Conservation (phyloP, 495 filamentous ascomycete genomes). For the Trichoderma virens region DNA sequence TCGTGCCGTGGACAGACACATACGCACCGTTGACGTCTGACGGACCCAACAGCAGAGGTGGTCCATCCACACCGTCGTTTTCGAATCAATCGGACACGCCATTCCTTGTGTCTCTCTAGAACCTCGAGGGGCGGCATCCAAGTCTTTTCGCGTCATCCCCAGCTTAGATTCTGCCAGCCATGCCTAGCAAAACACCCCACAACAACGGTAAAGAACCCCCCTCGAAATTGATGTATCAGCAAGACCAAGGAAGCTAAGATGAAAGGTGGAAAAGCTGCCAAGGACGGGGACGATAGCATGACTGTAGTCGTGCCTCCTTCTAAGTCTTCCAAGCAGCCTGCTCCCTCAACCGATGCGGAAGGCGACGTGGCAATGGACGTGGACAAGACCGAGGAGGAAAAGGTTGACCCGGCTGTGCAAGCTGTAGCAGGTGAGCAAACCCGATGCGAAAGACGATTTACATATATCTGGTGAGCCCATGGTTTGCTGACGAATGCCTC, state of each 20-base stretch:
- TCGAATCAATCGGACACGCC: background rate
- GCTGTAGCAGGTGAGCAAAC: constrained; percentile 39
- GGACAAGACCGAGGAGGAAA: constrained; percentile 52
- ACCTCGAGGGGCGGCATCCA: background rate
- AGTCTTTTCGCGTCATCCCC: constrained; percentile 15
- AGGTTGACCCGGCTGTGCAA: constrained; percentile 60
- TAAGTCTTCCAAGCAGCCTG: constrained; percentile 59
- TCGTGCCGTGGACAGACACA: background rate
- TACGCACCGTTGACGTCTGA: background rate
- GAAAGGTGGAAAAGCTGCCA: constrained; percentile 56
- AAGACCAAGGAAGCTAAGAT: constrained; percentile 63
- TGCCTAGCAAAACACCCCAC: constrained; percentile 62
- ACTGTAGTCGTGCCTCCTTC: constrained; percentile 78
- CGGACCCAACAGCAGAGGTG: background rate
- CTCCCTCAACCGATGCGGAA: constrained; percentile 52
- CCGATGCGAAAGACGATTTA: background rate
- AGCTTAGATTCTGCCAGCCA: constrained; percentile 24
- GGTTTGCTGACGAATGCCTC: constrained; percentile 15
- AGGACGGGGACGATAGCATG: constrained; percentile 67
- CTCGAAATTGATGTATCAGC: constrained; percentile 63
- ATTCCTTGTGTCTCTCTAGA: background rate
- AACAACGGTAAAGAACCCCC: constrained; percentile 64
- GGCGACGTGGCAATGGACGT: constrained; percentile 67
- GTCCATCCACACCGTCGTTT: background rate
- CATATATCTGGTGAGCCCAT: no score